These are phyloP conservation scores for Ochromonas danica DNA, from an alignment of 108 stramenopile genomes.

Conservation along the genomic window DNA sequence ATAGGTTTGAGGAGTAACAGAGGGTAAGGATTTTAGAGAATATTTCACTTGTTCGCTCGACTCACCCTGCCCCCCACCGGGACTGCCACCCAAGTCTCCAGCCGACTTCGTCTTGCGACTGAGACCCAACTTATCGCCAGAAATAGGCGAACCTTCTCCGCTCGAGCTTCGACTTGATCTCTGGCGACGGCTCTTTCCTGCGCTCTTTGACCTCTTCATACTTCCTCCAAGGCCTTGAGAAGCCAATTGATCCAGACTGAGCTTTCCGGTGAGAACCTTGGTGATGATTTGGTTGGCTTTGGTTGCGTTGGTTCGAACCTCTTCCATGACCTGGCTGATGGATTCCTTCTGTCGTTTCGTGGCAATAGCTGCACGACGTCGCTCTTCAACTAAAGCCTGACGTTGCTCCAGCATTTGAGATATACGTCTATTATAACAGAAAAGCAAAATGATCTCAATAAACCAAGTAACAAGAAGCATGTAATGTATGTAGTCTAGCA, in stretches of 20 bases:
- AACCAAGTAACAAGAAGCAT: not conserved
- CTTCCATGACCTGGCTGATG: constrained; percentile 48
- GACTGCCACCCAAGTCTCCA: no score
- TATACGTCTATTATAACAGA: constrained; percentile 38
- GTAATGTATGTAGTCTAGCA: not conserved
- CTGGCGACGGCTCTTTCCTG: no score
- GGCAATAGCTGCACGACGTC: constrained; percentile 48
- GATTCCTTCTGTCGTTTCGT: constrained; percentile 55
- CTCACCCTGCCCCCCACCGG: no score
- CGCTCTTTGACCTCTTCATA: no score
- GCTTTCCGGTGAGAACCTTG: not conserved
- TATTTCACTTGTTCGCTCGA: no score
- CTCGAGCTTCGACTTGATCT: no score
- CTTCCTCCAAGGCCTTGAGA: no score
- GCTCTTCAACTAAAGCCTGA: constrained; percentile 51
- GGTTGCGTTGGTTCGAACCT: constrained; percentile 49
- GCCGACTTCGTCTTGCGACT: no score
- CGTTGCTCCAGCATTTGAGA: constrained; percentile 53
- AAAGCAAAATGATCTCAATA: not conserved
- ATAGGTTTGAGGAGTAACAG: no score
- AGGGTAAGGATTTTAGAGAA: no score
- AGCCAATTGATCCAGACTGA: not conserved
- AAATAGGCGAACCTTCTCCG: no score
- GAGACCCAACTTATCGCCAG: no score
- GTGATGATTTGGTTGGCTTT: constrained; percentile 38